These are phyloP conservation scores for Bathelium albidoporum DNA, from an alignment of 495 filamentous ascomycete species.

Conservation along the genomic window DNA sequence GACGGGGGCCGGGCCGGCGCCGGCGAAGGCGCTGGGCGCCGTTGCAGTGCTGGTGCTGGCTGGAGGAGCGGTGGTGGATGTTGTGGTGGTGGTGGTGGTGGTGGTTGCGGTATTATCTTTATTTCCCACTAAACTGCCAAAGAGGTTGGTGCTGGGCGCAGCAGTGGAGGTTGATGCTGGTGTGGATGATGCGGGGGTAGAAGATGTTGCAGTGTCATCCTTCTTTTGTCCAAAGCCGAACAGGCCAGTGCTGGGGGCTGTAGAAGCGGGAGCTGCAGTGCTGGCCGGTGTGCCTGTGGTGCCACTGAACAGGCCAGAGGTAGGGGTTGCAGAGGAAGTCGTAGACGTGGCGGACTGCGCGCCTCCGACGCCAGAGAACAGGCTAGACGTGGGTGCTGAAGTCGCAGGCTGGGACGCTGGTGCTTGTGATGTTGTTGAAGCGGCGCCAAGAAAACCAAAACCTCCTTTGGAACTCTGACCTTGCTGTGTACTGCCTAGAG, in stretches of 20 bases:
- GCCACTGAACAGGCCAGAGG: slow-evolving; percentile 18
- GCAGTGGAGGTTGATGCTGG: slow-evolving; percentile 2
- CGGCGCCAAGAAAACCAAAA: not conserved
- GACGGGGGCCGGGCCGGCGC: not conserved
- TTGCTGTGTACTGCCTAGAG: not conserved
- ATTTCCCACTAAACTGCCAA: slow-evolving; percentile 1
- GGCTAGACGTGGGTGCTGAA: not conserved
- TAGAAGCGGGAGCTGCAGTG: slow-evolving; percentile 18
- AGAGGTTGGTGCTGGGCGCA: slow-evolving; percentile 1
- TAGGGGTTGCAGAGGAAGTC: slow-evolving; percentile 10
- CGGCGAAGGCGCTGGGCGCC: slow-evolving; percentile 30
- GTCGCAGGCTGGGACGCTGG: not conserved
- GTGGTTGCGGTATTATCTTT: slow-evolving; percentile 9
- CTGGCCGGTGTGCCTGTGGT: slow-evolving; percentile 14
- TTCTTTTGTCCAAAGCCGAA: slow-evolving; percentile 5
- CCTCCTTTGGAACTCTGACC: not conserved
- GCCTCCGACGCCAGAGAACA: not conserved
- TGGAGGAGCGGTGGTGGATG: slow-evolving; percentile 17
- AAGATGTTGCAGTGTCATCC: not conserved
- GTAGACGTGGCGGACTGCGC: not conserved
- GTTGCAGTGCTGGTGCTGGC: slow-evolving; percentile 25
- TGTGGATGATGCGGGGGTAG: slow-evolving; percentile 4
- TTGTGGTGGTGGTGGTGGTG: slow-evolving; percentile 14
- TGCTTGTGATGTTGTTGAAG: slow-evolving; percentile 3
- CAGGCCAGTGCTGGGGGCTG: not conserved